Percentiles rank a stretch among this genome's conserved stretches.
Conservation (phyloP, 176 grass and related monocot species). For the Oryza glaberrima region DNA sequence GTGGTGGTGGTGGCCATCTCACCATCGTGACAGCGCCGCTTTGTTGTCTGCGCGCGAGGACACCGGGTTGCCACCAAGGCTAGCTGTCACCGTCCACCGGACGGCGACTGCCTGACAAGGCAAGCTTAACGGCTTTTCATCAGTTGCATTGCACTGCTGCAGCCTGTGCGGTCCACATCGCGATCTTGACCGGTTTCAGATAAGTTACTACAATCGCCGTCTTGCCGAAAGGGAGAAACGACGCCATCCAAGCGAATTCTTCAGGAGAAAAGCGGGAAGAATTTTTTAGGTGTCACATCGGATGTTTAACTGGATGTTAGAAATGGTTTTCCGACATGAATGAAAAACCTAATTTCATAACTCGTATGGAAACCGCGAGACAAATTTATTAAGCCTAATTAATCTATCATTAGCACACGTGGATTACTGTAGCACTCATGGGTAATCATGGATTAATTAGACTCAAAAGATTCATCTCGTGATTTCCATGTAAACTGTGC, state of each 20-base stretch:
- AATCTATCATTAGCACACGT: no score
- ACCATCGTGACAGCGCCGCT: not conserved
- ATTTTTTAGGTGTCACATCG: no score
- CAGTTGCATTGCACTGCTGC: not conserved
- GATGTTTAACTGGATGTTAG: no score
- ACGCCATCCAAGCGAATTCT: not conserved
- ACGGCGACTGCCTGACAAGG: constrained; percentile 13
- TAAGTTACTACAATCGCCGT: not conserved
- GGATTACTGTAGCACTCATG: no score
- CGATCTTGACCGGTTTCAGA: not conserved
- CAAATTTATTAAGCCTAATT: no score
- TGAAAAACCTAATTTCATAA: no score
- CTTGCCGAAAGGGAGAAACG: constrained; percentile 5
- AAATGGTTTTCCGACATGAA: no score
- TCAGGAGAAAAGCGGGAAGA: not conserved
- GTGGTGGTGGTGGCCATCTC: not conserved
- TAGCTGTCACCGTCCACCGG: not conserved
- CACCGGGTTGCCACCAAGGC: not conserved
- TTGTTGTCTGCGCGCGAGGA: not conserved
- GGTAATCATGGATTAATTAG: no score
- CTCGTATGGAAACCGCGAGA: no score
- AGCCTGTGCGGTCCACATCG: not conserved
- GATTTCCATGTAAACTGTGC: no score
- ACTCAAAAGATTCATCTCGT: no score
- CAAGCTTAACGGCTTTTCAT: constrained; percentile 5